These are phyloP conservation scores for Podospora pseudoanserina DNA, from an alignment of 495 filamentous ascomycete species.

Conservation along the genomic window DNA sequence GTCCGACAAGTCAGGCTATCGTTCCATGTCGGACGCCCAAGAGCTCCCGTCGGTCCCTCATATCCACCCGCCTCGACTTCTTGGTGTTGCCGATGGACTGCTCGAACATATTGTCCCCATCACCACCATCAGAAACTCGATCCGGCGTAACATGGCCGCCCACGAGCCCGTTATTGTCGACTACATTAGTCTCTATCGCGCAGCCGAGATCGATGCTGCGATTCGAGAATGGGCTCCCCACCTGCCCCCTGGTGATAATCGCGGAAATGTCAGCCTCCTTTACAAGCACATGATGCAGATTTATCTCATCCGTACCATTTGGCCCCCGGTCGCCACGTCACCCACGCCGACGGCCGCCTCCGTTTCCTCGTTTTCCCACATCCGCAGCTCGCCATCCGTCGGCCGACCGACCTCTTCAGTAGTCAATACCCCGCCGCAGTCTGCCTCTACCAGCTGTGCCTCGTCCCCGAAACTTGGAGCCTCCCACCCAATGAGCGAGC, in stretches of 20 bases:
- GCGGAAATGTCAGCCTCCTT: constrained; percentile 71
- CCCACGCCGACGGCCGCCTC: constrained; percentile 28
- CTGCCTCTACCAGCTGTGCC: constrained; percentile 41
- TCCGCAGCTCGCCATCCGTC: constrained; percentile 16
- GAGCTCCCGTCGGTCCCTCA: constrained; percentile 65
- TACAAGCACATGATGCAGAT: constrained; percentile 92
- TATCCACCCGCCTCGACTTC: constrained; percentile 71
- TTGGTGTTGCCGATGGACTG: constrained; percentile 85
- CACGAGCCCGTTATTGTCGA: constrained; percentile 69
- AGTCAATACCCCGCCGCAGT: constrained; percentile 39
- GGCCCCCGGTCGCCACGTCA: constrained; percentile 51
- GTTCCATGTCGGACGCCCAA: constrained; percentile 49
- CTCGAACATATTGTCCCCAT: constrained; percentile 79
- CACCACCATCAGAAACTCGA: constrained; percentile 70
- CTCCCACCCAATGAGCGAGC: constrained; percentile 10
- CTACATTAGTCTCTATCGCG: constrained; percentile 68
- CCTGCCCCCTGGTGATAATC: constrained; percentile 64
- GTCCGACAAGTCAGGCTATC: constrained; percentile 28
- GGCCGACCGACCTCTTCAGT: constrained; percentile 20
- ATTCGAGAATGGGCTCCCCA: constrained; percentile 73
- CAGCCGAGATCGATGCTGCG: constrained; percentile 70
- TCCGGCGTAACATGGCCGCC: constrained; percentile 61
- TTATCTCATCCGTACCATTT: constrained; percentile 81
- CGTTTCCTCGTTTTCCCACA: constrained; percentile 23
- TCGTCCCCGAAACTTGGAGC: constrained; percentile 32